Conservation (phyloP, 257 asterid species). For the Gentiana dahurica region DNA sequence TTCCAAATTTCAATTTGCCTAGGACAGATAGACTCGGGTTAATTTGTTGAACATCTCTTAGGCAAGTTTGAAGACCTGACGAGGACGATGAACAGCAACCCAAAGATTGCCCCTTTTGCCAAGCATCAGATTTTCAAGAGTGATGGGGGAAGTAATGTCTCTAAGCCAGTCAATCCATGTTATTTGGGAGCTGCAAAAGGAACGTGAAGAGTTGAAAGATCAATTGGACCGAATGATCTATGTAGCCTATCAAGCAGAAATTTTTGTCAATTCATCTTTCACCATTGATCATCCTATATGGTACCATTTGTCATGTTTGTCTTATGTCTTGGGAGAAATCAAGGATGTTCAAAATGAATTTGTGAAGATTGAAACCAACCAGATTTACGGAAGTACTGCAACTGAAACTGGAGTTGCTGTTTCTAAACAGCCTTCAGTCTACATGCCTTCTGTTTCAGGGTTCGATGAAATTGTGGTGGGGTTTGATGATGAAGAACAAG, state of each 20-base stretch:
- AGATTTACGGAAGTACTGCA: too few relatives aligned
- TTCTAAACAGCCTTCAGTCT: too few relatives aligned
- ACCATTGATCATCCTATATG: background rate
- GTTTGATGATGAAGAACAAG: background rate
- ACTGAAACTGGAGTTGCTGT: too few relatives aligned
- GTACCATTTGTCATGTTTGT: background rate
- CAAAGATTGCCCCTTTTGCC: background rate
- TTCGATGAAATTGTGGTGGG: background rate
- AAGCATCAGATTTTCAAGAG: background rate
- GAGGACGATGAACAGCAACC: background rate
- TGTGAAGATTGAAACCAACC: background rate
- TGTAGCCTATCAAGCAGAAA: slow-evolving; percentile 4
- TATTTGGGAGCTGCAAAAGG: background rate
- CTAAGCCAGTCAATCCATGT: background rate
- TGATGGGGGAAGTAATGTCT: background rate
- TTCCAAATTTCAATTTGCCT: background rate
- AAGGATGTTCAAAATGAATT: background rate
- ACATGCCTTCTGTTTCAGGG: background rate
- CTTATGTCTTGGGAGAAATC: background rate
- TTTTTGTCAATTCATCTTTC: background rate
- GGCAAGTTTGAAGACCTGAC: background rate
- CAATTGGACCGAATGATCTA: background rate
- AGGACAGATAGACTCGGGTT: background rate
- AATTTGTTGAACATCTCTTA: background rate
- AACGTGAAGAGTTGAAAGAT: background rate